phyloP scores from a whole-genome alignment of 345 rosid genomes.

The Pistacia atlantica region DNA sequence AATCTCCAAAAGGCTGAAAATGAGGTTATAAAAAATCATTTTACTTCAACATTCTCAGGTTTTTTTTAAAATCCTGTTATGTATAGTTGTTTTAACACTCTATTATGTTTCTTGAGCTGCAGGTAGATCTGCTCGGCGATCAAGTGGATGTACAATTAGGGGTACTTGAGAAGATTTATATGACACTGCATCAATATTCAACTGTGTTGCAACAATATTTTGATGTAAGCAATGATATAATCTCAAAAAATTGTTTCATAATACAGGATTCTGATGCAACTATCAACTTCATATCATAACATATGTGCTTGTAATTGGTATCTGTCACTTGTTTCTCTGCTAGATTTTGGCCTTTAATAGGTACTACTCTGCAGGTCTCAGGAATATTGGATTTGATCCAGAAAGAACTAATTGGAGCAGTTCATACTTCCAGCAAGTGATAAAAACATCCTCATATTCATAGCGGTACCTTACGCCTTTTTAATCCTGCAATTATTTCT shows the following conservation, averaged over 20 bases:
- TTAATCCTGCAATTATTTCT: no score
- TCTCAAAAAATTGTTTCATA: constrained; percentile 11
- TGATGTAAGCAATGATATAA: constrained; percentile 39
- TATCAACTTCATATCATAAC: background rate
- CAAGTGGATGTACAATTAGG: constrained; percentile 62
- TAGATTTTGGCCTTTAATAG: background rate
- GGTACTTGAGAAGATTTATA: constrained; percentile 56
- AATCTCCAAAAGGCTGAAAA: constrained; percentile 79
- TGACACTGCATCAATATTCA: constrained; percentile 41
- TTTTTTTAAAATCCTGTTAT: background rate
- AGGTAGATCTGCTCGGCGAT: constrained; percentile 90
- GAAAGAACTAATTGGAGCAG: constrained; percentile 41
- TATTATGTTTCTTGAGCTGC: background rate
- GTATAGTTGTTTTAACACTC: background rate
- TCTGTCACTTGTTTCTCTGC: background rate
- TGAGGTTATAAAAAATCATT: constrained; percentile 47
- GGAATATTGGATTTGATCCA: constrained; percentile 54
- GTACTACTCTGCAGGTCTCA: constrained; percentile 41
- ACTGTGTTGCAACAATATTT: constrained; percentile 41
- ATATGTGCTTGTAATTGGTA: background rate
- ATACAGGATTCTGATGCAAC: background rate
- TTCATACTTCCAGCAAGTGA: constrained; percentile 5
- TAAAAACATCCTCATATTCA: no score
- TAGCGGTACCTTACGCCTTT: background rate
- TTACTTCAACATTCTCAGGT: background rate